Evolutionary conservation across 2,329 filamentous ascomycete genomes (phyloP).

Genomic region (Graphiopsis chlorocephala): DNA sequence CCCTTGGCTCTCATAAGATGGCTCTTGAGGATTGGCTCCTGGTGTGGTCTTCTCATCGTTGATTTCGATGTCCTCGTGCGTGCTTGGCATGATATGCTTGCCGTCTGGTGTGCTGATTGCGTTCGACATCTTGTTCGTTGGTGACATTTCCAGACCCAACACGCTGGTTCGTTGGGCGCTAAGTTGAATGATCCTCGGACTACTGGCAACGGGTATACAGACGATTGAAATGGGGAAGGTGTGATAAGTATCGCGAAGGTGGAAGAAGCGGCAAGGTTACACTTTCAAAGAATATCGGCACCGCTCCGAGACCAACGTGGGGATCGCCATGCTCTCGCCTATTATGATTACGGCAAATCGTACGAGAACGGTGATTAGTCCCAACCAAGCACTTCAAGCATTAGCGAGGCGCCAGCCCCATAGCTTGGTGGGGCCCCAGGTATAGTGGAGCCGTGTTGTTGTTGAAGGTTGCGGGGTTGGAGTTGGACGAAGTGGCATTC

Average conservation of each 20-base stretch:
- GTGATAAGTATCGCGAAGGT: background rate
- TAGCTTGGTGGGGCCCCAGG: conserved; percentile 8
- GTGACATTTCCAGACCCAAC: background rate
- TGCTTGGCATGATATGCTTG: background rate
- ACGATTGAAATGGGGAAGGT: background rate
- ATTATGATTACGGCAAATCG: conserved; percentile 1
- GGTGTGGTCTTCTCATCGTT: conserved; percentile 9
- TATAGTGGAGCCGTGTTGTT: background rate
- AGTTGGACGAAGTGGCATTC: background rate
- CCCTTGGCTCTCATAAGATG: background rate
- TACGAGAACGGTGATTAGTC: conserved; percentile 9
- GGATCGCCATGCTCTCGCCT: background rate
- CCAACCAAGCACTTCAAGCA: conserved; percentile 10
- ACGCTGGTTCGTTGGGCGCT: background rate
- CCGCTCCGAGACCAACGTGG: background rate
- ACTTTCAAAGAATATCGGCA: background rate
- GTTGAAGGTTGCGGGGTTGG: conserved; percentile 1
- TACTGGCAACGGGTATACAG: background rate
- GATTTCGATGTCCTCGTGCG: conserved; percentile 6
- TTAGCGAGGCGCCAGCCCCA: conserved; percentile 1
- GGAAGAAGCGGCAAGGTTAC: background rate
- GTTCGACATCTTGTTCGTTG: background rate
- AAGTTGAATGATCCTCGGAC: background rate
- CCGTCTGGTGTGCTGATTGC: background rate
- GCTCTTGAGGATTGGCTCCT: background rate